Conservation (phyloP, 495 filamentous ascomycete genomes). For the Penicillium canescens region DNA sequence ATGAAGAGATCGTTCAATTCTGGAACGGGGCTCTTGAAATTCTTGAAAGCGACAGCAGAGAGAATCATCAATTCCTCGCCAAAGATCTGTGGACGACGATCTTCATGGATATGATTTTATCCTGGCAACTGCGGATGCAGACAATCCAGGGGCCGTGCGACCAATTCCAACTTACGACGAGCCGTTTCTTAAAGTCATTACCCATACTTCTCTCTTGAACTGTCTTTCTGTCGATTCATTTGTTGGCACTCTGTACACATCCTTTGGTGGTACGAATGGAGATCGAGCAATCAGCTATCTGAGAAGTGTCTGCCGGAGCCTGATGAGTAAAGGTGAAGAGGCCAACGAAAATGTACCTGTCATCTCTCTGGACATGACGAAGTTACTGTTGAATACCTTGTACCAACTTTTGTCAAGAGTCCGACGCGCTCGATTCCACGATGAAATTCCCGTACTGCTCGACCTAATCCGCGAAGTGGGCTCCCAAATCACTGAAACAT, state of each 20-base stretch:
- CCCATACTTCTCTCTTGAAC: constrained; percentile 10
- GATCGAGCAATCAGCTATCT: constrained; percentile 17
- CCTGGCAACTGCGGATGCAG: constrained; percentile 10
- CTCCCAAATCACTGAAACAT: no score
- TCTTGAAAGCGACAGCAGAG: constrained; percentile 11
- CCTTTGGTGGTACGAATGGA: constrained; percentile 11
- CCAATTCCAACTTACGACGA: background rate
- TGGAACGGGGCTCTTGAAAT: constrained; percentile 17
- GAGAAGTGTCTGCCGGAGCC: constrained; percentile 5
- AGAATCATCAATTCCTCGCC: constrained; percentile 12
- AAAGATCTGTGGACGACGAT: constrained; percentile 15
- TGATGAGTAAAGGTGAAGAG: constrained; percentile 1
- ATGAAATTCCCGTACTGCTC: constrained; percentile 9
- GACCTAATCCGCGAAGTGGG: no score
- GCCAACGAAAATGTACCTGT: background rate
- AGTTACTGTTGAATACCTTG: constrained; percentile 8
- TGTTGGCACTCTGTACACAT: constrained; percentile 15
- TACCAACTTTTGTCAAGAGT: constrained; percentile 12
- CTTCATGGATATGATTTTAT: constrained; percentile 9
- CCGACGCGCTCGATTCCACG: constrained; percentile 10
- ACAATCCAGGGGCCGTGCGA: background rate
- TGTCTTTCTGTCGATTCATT: constrained; percentile 17
- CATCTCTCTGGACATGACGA: constrained; percentile 7
- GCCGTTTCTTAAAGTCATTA: constrained; percentile 17
- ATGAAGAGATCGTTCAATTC: constrained; percentile 7